Evolutionary conservation across 257 asterid species (phyloP).

Genomic region (Rhazya stricta): DNA sequence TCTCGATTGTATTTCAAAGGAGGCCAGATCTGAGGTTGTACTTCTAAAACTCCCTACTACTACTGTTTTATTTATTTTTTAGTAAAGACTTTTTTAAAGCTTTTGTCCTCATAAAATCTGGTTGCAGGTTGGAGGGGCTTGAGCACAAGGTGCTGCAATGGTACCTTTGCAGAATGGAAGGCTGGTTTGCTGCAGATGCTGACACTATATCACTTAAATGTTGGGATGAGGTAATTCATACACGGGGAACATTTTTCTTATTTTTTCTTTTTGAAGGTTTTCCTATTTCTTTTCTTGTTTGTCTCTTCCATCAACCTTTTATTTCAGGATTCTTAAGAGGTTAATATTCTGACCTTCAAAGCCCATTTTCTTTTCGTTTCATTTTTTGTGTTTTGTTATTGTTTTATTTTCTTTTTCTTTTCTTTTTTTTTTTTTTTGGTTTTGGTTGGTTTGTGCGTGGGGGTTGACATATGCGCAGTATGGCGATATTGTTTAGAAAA

Average conservation of each 20-base stretch:
- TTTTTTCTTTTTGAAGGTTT: not conserved
- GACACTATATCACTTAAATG: conserved; percentile 85
- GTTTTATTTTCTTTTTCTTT: too few species aligned
- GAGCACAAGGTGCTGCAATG: conserved; percentile 82
- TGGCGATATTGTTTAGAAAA: too few species aligned
- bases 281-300: not conserved
- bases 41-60: not conserved
- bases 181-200: conserved; percentile 98
- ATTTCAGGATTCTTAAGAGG: not conserved
- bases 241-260: not conserved
- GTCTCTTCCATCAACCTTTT: not conserved
- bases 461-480: too few species aligned
- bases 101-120: conserved; percentile 3
- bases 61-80: not conserved
- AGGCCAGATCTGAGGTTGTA: conserved; percentile 81
- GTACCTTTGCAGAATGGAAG: conserved; percentile 98
- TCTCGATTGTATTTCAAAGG: conserved; percentile 69
- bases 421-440: too few species aligned
- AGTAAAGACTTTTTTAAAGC: not conserved
- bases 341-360: too few species aligned
- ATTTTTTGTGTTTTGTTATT: too few species aligned
- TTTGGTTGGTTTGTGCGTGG: too few species aligned
- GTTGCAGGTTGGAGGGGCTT: conserved; percentile 72
- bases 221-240: conserved; percentile 77
- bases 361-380: not conserved